These are phyloP conservation scores for Cicer judaicum DNA, from an alignment of 306 rosid species.

Conservation along the genomic window DNA sequence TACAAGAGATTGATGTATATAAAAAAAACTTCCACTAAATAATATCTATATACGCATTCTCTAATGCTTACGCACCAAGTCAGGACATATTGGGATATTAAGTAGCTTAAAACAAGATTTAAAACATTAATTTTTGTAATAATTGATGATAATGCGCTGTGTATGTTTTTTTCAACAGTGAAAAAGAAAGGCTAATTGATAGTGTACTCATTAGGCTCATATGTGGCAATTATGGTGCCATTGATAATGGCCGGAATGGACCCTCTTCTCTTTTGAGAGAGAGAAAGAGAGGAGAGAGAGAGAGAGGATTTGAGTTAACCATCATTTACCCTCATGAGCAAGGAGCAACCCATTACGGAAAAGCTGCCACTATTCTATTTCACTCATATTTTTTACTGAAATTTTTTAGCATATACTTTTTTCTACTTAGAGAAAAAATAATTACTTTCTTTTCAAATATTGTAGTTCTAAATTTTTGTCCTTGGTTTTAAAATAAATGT, in stretches of 20 bases:
- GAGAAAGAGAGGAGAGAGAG: conserved; percentile 6
- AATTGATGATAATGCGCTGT: conserved; percentile 37
- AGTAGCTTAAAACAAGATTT: not conserved
- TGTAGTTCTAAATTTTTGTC: too few relatives aligned
- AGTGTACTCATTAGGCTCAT: conserved; percentile 51
- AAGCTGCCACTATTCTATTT: conserved; percentile 48
- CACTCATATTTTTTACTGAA: conserved; percentile 21
- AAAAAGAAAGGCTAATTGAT: conserved; percentile 47
- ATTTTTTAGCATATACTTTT: too few relatives aligned
- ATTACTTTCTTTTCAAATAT: too few relatives aligned
- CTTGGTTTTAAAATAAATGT: too few relatives aligned
- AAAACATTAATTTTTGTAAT: too few relatives aligned
- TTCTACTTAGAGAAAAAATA: not conserved
- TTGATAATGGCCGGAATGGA: conserved; percentile 53
- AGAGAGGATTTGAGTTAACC: conserved; percentile 44
- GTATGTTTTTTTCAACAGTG: conserved; percentile 37
- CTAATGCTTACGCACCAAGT: not conserved
- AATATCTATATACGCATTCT: not conserved
- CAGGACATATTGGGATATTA: not conserved
- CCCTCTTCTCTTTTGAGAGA: conserved; percentile 43
- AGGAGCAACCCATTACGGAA: conserved; percentile 58
- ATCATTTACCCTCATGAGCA: conserved; percentile 52
- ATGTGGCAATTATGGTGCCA: conserved; percentile 53
- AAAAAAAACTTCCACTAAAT: too few relatives aligned
- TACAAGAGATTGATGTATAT: too few relatives aligned